A percentile compares a stretch with the other conserved stretches of the same genome.
These are phyloP conservation scores for Verticillium nubilum DNA, from an alignment of 2,329 filamentous ascomycete genomes.

Conservation along the genomic window DNA sequence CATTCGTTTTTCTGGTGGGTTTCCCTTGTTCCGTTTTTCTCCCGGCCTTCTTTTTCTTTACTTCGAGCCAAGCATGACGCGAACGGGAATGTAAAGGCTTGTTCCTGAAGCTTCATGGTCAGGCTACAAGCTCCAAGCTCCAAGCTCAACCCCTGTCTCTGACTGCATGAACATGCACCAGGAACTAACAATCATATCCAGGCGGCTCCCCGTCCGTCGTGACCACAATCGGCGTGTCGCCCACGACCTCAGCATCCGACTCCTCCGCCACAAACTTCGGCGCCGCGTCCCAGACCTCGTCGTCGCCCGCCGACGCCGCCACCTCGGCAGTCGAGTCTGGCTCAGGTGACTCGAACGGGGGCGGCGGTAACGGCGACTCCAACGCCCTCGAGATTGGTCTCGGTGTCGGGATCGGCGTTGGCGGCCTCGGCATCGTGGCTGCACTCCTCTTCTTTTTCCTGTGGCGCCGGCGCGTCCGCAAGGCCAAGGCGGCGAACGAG, in stretches of 20 bases:
- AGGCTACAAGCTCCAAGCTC: background rate
- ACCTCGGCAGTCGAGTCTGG: background rate
- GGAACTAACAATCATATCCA: background rate
- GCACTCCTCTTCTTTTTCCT: constrained; percentile 33
- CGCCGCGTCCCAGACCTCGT: background rate
- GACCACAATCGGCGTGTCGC: background rate
- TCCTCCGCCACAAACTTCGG: background rate
- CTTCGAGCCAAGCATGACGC: too few species aligned
- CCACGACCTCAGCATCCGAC: background rate
- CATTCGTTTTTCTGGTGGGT: background rate
- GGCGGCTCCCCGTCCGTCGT: background rate
- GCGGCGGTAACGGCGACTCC: background rate
- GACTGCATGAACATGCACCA: background rate
- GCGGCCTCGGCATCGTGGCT: constrained; percentile 30
- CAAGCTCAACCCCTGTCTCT: background rate
- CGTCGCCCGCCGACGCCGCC: background rate
- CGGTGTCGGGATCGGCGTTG: constrained; percentile 23
- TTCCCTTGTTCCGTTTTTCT: background rate
- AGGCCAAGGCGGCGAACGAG: constrained; percentile 10
- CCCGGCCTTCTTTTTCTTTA: background rate
- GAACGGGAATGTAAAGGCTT: too few species aligned
- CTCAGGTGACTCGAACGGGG: background rate
- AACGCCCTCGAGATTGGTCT: constrained; percentile 1
- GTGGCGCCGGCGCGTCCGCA: constrained; percentile 27
- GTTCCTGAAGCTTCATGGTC: background rate